phyloP scores from a whole-genome alignment of 2,329 filamentous ascomycete genomes.

The Knufia fluminis region DNA sequence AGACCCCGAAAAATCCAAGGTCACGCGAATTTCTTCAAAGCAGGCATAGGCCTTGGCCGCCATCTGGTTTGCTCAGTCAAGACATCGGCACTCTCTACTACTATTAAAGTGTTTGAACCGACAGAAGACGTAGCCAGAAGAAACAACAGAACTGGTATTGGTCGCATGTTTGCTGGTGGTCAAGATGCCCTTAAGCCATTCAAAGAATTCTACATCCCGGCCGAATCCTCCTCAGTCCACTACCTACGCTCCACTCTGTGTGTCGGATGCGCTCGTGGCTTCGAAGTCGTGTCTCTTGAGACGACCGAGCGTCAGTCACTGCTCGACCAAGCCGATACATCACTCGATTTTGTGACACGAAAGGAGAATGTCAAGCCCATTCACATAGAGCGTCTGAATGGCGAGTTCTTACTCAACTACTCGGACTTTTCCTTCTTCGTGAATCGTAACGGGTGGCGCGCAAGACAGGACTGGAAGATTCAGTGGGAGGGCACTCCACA shows the following conservation, averaged over 20 bases:
- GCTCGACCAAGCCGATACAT: conserved; percentile 94
- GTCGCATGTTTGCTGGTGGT: conserved; percentile 87
- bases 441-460: conserved; percentile 95
- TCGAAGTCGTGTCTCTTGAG: conserved; percentile 92
- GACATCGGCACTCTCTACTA: conserved; percentile 83
- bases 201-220: conserved; percentile 98
- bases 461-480: conserved; percentile 91
- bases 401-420: conserved; percentile 96
- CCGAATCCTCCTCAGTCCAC: conserved; percentile 95
- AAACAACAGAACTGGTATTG: conserved; percentile 90
- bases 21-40: conserved; percentile 97
- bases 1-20: conserved; percentile 92
- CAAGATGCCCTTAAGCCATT: conserved; percentile 94
- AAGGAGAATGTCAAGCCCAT: conserved; percentile 92
- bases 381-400: conserved; percentile 92
- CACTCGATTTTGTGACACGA: conserved; percentile 88
- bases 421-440: conserved; percentile 99
- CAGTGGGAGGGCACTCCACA: conserved; percentile 93
- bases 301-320: conserved; percentile 97
- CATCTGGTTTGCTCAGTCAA: conserved; percentile 96
- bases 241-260: conserved; percentile 95
- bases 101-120: conserved; percentile 98
- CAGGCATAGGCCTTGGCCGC: conserved; percentile 84
- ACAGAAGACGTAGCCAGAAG: conserved; percentile 89
- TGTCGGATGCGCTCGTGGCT: conserved; percentile 88